A percentile compares a stretch with the other conserved stretches of the same genome.
Conservation (phyloP, 2,329 filamentous ascomycete species). For the Diaporthe ampelina region DNA sequence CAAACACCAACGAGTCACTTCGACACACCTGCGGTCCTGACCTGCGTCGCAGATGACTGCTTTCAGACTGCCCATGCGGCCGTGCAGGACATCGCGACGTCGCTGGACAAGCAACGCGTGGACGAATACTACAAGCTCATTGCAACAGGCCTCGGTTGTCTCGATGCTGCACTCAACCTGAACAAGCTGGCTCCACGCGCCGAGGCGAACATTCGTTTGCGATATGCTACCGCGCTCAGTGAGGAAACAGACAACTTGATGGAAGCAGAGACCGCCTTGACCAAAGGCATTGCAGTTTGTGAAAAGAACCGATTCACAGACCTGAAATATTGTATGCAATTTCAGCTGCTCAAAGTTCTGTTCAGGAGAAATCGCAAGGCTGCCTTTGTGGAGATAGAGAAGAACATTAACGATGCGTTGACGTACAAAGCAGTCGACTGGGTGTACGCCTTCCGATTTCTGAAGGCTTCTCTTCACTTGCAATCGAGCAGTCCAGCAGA, state of each 20-base stretch:
- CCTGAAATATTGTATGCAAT: slow-evolving; percentile 83
- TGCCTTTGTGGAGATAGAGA: slow-evolving; percentile 79
- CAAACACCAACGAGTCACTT: slow-evolving; percentile 54
- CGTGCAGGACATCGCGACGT: slow-evolving; percentile 62
- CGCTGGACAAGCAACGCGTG: slow-evolving; percentile 65
- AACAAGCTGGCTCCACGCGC: slow-evolving; percentile 72
- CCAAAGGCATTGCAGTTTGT: slow-evolving; percentile 78
- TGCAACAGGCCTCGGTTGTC: slow-evolving; percentile 78
- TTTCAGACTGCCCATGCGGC: slow-evolving; percentile 75
- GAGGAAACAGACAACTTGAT: slow-evolving; percentile 83
- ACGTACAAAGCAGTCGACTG: slow-evolving; percentile 78
- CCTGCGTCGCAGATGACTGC: slow-evolving; percentile 83
- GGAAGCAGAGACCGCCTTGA: slow-evolving; percentile 79
- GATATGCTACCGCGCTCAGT: slow-evolving; percentile 79
- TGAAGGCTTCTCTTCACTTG: slow-evolving; percentile 78
- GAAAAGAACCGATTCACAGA: slow-evolving; percentile 75
- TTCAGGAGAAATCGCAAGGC: slow-evolving; percentile 80
- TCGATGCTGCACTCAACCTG: slow-evolving; percentile 77
- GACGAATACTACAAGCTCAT: slow-evolving; percentile 80
- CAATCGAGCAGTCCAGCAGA: slow-evolving; percentile 73
- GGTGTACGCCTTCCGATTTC: slow-evolving; percentile 82
- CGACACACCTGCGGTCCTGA: slow-evolving; percentile 71
- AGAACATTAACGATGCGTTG: slow-evolving; percentile 76
- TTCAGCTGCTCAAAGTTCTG: slow-evolving; percentile 77
- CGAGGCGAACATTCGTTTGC: slow-evolving; percentile 77